Conservation (phyloP, 2,329 filamentous ascomycete genomes). For the Diaporthe sp. region DNA sequence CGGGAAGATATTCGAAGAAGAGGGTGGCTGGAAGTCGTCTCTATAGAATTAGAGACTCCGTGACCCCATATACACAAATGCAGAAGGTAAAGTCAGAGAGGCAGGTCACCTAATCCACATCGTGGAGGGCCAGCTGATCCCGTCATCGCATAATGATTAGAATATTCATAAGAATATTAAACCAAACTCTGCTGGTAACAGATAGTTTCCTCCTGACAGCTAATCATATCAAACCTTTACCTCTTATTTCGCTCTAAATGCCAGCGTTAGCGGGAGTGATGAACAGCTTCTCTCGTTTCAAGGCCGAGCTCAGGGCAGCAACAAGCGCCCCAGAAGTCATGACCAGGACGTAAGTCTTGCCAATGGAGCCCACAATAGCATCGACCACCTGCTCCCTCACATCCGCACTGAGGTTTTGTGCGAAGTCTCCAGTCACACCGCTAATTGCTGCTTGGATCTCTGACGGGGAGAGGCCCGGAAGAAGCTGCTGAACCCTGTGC, state of each 20-base stretch:
- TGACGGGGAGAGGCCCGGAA: neutral
- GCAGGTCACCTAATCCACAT: no score
- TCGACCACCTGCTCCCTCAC: neutral
- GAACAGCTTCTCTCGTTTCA: neutral
- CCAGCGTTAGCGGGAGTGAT: neutral
- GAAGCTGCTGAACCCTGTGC: neutral
- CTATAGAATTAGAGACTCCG: neutral
- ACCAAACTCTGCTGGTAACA: no score
- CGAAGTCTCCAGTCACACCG: neutral
- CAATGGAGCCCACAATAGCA: neutral
- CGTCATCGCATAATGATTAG: no score
- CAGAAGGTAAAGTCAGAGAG: no score
- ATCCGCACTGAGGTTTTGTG: neutral
- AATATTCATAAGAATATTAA: no score
- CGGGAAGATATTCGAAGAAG: conserved; percentile 53
- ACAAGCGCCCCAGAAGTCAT: neutral
- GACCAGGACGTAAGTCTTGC: neutral
- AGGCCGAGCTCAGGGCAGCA: neutral
- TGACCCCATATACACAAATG: no score
- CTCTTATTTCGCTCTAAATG: neutral
- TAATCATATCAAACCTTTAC: no score
- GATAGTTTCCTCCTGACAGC: no score
- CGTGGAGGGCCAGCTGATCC: no score
- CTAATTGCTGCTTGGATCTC: neutral
- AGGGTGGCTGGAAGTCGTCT: conserved; percentile 49